These are phyloP conservation scores for Ceratobasidium sp. DNA, from an alignment of 1,284 basidiomycete genomes.

Conservation along the genomic window DNA sequence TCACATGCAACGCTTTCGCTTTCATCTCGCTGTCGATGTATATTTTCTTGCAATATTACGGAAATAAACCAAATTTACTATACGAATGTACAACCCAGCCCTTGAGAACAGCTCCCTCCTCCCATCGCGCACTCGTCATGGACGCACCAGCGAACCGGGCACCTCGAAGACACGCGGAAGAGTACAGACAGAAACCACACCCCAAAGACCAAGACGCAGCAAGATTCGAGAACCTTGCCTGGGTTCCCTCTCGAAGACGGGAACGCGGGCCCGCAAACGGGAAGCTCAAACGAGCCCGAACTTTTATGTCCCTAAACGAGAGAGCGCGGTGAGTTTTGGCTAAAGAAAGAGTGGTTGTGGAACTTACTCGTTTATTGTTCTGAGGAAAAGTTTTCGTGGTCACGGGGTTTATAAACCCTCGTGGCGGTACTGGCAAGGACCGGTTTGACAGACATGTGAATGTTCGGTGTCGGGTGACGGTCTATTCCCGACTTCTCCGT, in stretches of 20 bases:
- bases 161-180: slow-evolving; percentile 20
- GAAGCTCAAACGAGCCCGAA: slow-evolving; percentile 69
- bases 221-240: slow-evolving; percentile 36
- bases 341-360: not conserved
- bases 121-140: slow-evolving; percentile 28
- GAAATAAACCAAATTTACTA: not conserved
- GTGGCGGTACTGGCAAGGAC: slow-evolving; percentile 13
- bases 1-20: not conserved
- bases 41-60: not conserved
- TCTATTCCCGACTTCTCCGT: not conserved
- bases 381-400: slow-evolving; percentile 40
- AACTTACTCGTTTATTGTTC: slow-evolving; percentile 48
- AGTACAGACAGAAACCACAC: slow-evolving; percentile 27
- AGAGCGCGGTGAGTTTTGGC: slow-evolving; percentile 52
- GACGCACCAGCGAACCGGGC: slow-evolving; percentile 37
- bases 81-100: slow-evolving; percentile 31
- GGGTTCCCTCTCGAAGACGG: slow-evolving; percentile 42
- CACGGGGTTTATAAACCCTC: slow-evolving; percentile 13
- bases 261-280: slow-evolving; percentile 45
- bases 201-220: slow-evolving; percentile 40
- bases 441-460: slow-evolving; percentile 17
- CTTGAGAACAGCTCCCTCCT: slow-evolving; percentile 20
- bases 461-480: slow-evolving; percentile 2
- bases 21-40: not conserved
- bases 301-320: slow-evolving; percentile 79